Conservation (phyloP, 2,329 filamentous ascomycete species). For the Macrophomina tecta region DNA sequence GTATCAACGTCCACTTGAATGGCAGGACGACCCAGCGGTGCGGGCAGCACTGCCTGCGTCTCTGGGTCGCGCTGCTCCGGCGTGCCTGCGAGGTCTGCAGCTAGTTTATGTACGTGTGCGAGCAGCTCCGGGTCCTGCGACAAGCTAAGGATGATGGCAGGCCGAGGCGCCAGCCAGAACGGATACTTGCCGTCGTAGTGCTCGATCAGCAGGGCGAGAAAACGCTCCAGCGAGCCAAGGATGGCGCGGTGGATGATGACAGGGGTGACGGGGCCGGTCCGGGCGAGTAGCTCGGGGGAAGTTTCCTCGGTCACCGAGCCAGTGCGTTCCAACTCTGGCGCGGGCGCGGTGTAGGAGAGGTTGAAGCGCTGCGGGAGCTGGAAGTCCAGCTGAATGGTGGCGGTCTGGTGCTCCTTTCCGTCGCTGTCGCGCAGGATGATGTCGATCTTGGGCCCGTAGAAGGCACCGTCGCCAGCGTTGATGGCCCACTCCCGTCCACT, state of each 20-base stretch:
- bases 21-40: slow-evolving; percentile 58
- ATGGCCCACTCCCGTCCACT: slow-evolving; percentile 73
- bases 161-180: slow-evolving; percentile 85
- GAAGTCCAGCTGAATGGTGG: slow-evolving; percentile 88
- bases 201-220: slow-evolving; percentile 85
- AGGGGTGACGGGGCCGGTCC: slow-evolving; percentile 62
- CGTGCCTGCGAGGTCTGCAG: slow-evolving; percentile 41
- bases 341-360: slow-evolving; percentile 74
- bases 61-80: slow-evolving; percentile 26
- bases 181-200: slow-evolving; percentile 81
- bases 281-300: slow-evolving; percentile 26
- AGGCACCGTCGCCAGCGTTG: slow-evolving; percentile 83
- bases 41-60: slow-evolving; percentile 44
- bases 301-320: slow-evolving; percentile 1
- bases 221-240: slow-evolving; percentile 80
- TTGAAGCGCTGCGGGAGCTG: slow-evolving; percentile 84
- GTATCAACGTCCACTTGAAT: slow-evolving; percentile 74
- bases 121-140: slow-evolving; percentile 64
- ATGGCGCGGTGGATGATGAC: slow-evolving; percentile 87
- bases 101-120: slow-evolving; percentile 52
- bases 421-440: slow-evolving; percentile 76
- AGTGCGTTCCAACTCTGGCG: slow-evolving; percentile 62
- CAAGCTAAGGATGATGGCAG: slow-evolving; percentile 75
- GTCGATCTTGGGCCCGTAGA: slow-evolving; percentile 92
- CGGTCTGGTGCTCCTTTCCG: slow-evolving; percentile 87